A percentile compares a stretch with the other conserved stretches of the same genome.
Conservation (phyloP, 2,329 filamentous ascomycete species). For the Hortaea werneckii region DNA sequence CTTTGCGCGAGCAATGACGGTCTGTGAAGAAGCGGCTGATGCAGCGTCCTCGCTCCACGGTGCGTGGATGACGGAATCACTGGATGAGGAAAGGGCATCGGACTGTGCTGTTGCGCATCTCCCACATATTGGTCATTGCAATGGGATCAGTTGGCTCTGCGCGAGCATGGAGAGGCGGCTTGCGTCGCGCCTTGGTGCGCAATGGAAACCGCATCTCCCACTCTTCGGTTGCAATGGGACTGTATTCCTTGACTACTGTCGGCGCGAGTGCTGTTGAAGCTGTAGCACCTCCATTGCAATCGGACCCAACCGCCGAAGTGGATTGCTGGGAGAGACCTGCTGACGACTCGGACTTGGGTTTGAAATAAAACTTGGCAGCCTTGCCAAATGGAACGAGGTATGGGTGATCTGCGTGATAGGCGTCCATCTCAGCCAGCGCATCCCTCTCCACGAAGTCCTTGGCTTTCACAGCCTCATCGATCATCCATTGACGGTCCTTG, state of each 20-base stretch:
- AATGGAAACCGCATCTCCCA: too few relatives aligned
- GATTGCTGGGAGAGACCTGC: too few relatives aligned
- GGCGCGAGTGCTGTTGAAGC: too few relatives aligned
- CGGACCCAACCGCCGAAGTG: too few relatives aligned
- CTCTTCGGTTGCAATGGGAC: too few relatives aligned
- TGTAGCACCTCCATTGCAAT: too few relatives aligned
- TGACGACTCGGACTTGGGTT: neutral
- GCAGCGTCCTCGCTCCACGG: neutral
- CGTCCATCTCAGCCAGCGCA: neutral
- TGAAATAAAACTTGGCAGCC: constrained; percentile 1
- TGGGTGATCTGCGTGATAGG: constrained; percentile 3
- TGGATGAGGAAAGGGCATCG: neutral
- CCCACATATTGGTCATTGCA: neutral
- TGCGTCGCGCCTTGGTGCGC: neutral
- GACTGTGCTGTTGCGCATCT: neutral
- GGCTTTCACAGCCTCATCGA: constrained; percentile 3
- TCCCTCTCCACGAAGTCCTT: constrained; percentile 4
- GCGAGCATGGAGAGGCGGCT: neutral
- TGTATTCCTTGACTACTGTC: too few relatives aligned
- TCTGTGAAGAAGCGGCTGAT: neutral
- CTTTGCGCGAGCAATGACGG: neutral
- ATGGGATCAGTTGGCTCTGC: neutral
- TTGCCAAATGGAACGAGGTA: too few relatives aligned
- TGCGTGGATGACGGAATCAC: neutral
- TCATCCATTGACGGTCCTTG: constrained; percentile 5